Percentiles rank a stretch among this genome's conserved stretches.
phyloP scores from a whole-genome alignment of 2,329 filamentous ascomycete genomes.

The Pestalotiopsis fici region DNA sequence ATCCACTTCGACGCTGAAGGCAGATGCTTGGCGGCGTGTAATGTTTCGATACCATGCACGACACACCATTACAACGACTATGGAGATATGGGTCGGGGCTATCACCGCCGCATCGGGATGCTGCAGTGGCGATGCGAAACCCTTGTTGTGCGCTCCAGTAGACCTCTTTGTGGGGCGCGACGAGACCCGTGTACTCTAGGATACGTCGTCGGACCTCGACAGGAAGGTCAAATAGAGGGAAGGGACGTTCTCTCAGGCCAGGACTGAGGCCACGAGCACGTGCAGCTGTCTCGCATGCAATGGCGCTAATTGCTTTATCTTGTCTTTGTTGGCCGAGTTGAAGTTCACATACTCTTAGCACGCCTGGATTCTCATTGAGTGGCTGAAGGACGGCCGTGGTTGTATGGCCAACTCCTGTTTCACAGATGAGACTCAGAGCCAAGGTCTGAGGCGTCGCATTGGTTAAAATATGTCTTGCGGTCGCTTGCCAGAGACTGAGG shows the following conservation, averaged over 20 bases:
- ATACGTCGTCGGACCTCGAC: slow-evolving; percentile 19
- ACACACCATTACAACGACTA: background rate
- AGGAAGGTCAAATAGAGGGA: slow-evolving; percentile 19
- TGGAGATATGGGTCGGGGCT: background rate
- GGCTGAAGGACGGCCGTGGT: background rate
- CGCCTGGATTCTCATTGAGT: background rate
- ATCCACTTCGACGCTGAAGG: background rate
- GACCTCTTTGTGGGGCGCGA: slow-evolving; percentile 18
- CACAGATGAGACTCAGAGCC: background rate
- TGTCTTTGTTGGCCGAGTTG: background rate
- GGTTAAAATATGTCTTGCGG: slow-evolving; percentile 1
- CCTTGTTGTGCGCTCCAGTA: slow-evolving; percentile 15
- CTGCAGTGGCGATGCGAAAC: slow-evolving; percentile 4
- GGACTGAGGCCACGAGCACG: background rate
- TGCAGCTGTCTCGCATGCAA: background rate
- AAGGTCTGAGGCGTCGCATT: background rate
- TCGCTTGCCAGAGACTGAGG: background rate
- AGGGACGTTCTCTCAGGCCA: slow-evolving; percentile 1
- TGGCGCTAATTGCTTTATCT: background rate
- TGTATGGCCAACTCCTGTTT: background rate
- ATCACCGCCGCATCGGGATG: background rate
- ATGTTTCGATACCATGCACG: no score
- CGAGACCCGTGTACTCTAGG: slow-evolving; percentile 22
- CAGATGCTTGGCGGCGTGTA: no score
- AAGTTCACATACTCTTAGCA: background rate